Percentiles rank a stretch among this genome's conserved stretches.
phyloP scores from a whole-genome alignment of 2,329 filamentous ascomycete species.

The Sodiomyces alkalinus region DNA sequence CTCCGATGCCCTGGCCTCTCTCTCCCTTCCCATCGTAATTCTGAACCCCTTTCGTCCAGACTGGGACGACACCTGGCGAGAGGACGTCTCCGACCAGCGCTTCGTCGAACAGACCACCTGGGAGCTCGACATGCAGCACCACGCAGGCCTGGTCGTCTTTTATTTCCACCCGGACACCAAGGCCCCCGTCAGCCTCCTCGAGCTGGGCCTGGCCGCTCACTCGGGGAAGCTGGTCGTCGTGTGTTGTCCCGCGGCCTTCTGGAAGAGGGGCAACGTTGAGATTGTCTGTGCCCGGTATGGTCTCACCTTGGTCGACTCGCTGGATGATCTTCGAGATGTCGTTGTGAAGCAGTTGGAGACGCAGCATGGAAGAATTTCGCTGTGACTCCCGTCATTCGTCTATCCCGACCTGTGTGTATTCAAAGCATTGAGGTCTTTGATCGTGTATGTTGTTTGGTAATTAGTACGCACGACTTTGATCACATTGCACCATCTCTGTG shows the following conservation, averaged over 20 bases:
- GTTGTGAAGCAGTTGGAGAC: conserved; percentile 19
- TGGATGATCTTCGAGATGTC: conserved; percentile 22
- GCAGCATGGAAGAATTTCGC: too few species aligned
- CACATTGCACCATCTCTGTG: too few species aligned
- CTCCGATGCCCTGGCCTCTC: conserved; percentile 20
- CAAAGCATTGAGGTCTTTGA: too few species aligned
- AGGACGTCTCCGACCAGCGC: conserved; percentile 27
- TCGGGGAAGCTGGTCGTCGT: conserved; percentile 33
- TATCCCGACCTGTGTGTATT: too few species aligned
- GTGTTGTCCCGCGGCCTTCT: conserved; percentile 35
- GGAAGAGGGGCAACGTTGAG: conserved; percentile 45
- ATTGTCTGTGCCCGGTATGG: conserved; percentile 35
- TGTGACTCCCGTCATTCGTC: too few species aligned
- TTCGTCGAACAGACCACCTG: conserved; percentile 42
- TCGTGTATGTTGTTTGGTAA: too few species aligned
- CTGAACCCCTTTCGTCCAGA: conserved; percentile 39
- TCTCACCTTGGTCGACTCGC: conserved; percentile 25
- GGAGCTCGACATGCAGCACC: conserved; percentile 43
- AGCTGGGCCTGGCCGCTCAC: conserved; percentile 38
- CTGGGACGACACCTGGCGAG: conserved; percentile 39
- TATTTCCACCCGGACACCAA: conserved; percentile 37
- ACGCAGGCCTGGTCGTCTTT: conserved; percentile 37
- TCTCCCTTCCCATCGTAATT: conserved; percentile 32
- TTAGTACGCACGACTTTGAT: too few species aligned
- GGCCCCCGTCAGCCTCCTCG: conserved; percentile 43